These are phyloP conservation scores for Spathaspora arborariae DNA, from an alignment of 805 yeast species.

Conservation along the genomic window DNA sequence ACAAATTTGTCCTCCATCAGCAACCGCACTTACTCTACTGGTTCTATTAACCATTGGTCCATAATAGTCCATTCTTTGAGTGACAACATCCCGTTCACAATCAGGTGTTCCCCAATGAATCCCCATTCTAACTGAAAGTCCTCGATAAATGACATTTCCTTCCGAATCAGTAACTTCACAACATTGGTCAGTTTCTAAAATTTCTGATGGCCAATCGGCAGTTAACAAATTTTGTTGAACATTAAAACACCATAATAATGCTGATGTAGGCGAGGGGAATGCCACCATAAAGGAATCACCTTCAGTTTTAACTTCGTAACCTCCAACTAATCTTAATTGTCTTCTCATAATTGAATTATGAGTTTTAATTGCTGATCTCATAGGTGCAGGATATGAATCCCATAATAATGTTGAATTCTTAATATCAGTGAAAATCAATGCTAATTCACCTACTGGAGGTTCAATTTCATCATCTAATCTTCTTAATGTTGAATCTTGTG, in stretches of 20 bases:
- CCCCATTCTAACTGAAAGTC: conserved; percentile 96
- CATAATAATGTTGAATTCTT: conserved; percentile 89
- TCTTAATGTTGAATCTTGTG: conserved; percentile 69
- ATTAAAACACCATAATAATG: conserved; percentile 89
- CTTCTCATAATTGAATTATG: conserved; percentile 95
- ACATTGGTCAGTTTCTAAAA: conserved; percentile 80
- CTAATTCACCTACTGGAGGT: conserved; percentile 92
- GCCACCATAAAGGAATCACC: conserved; percentile 99
- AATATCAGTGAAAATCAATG: conserved; percentile 96
- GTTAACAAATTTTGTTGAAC: conserved; percentile 78
- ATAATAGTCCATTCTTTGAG: conserved; percentile 96
- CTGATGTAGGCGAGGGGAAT: conserved; percentile 87
- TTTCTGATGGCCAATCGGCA: conserved; percentile 96
- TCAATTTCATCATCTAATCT: conserved; percentile 85
- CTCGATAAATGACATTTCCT: conserved; percentile 66
- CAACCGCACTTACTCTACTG: conserved; percentile 87
- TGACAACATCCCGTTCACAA: conserved; percentile 89
- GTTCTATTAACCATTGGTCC: conserved; percentile 99
- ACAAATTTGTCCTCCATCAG: conserved; percentile 97
- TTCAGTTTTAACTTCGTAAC: conserved; percentile 97
- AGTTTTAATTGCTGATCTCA: conserved; percentile 94
- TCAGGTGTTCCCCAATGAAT: conserved; percentile 98
- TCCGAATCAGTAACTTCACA: conserved; percentile 68
- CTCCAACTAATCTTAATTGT: conserved; percentile 87
- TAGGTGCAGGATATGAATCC: conserved; percentile 90